Evolutionary conservation across 768 basidiomycete genomes (phyloP), one percentile per base, ranked within the genome.

Genomic region (Naganishia onofrii): DNA sequence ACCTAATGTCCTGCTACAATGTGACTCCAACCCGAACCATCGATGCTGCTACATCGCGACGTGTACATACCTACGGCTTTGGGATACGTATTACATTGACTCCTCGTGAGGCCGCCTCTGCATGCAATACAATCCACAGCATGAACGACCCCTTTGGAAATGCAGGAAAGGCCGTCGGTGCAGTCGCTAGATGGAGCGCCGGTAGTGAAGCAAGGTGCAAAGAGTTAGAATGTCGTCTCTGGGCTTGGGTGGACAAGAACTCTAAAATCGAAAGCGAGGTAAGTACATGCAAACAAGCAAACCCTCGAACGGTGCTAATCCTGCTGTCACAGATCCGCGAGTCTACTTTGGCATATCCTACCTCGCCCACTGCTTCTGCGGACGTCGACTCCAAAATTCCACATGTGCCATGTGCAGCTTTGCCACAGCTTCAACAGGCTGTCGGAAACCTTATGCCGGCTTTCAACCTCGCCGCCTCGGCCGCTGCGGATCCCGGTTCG

Each of bases 171-270:
- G 76, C 76, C 7, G 79, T 28, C 73, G 80, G 77, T 8, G 78
- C 78, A 2, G 68, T 81, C 0, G 77, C 76, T 26, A 70, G 80
- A 53, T 81, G 80, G 80, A 79, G 74, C 73, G 74, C 73, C 8
- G 73, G 70, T 44, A 76, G 75, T 6, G 76, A 78, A 48, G 71
- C 44, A 4, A 68, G 80, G 44, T 75, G 76, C 55, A 76, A 74
- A 10, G 58, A 73, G 23, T 60, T 81, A 17, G 69, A 75, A 63
- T 23, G 38, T 9, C 60, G 60, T 44, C 42, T 63, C 15, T 63
- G 60, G 60, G 60, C 60, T 15, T 51, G 56, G 68, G 57, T 58
- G 10, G 28, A 42, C 36, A 51, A 60, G 56, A 55, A 55, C 17
- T 42, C 60, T 46, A 53, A 38, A 21, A 15, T 38, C n/a, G 66